These are phyloP conservation scores for Termitomyces sp. DNA, from an alignment of 768 basidiomycete genomes.

Conservation along the genomic window DNA sequence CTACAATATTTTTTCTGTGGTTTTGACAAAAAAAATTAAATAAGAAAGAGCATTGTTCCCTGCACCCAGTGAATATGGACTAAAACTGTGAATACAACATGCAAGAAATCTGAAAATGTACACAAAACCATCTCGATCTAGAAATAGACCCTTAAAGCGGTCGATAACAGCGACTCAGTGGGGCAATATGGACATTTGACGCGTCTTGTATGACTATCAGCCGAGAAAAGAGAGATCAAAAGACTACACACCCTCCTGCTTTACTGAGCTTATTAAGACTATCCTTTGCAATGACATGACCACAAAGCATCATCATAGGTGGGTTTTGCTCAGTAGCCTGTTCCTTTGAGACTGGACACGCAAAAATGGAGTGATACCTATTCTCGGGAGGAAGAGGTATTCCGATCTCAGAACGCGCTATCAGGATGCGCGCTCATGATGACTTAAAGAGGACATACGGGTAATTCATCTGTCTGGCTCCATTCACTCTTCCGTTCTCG, in stretches of 20 bases:
- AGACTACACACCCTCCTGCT: slow-evolving; percentile 51
- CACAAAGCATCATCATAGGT: slow-evolving; percentile 97
- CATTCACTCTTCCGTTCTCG: slow-evolving; percentile 91
- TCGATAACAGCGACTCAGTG: slow-evolving; percentile 54
- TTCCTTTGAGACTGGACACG: slow-evolving; percentile 97
- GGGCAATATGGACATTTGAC: slow-evolving; percentile 99
- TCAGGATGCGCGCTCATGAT: background rate
- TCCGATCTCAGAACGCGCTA: slow-evolving; percentile 62
- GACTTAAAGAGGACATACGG: slow-evolving; percentile 40
- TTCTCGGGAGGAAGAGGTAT: slow-evolving; percentile 82
- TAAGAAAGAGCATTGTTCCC: no score
- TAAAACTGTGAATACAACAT: background rate
- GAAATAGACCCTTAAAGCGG: slow-evolving; percentile 64
- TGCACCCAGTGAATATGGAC: no score
- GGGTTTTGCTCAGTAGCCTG: slow-evolving; percentile 91
- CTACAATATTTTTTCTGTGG: no score
- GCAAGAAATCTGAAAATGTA: background rate
- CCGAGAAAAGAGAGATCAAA: background rate
- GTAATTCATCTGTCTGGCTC: slow-evolving; percentile 84
- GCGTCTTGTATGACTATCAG: slow-evolving; percentile 41
- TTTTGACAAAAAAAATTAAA: no score
- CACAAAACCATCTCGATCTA: slow-evolving; percentile 21
- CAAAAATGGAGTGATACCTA: slow-evolving; percentile 94
- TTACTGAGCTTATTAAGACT: slow-evolving; percentile 88
- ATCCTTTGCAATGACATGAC: slow-evolving; percentile 92